These are phyloP conservation scores for Trichophyton benhamiae DNA, from an alignment of 2,329 filamentous ascomycete species.

Conservation along the genomic window DNA sequence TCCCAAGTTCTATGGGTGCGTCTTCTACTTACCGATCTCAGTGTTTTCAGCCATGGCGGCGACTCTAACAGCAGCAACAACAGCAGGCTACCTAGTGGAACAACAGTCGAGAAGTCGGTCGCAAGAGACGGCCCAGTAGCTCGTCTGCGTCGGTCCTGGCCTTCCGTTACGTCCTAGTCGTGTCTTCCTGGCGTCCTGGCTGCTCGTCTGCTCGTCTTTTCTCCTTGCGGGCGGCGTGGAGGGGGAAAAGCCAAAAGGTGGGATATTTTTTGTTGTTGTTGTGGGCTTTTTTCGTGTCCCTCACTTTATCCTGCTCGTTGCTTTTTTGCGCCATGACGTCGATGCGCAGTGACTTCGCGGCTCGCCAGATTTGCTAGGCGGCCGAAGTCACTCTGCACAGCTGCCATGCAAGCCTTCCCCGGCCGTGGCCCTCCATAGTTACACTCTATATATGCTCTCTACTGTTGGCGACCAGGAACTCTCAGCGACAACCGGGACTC, in stretches of 20 bases:
- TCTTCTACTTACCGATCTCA: slow-evolving; percentile 14
- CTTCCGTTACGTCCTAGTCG: no score
- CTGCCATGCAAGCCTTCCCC: neutral
- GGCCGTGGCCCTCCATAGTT: no score
- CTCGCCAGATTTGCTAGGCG: neutral
- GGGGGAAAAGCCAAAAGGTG: neutral
- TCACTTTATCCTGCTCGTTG: neutral
- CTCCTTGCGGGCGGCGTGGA: no score
- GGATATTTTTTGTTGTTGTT: neutral
- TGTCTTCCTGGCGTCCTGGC: no score
- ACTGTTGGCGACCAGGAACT: no score
- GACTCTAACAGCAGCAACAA: neutral
- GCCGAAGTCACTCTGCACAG: neutral
- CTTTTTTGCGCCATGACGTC: neutral
- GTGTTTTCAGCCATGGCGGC: slow-evolving; percentile 14
- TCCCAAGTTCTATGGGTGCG: no score
- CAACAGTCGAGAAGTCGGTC: no score
- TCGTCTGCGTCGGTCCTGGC: neutral
- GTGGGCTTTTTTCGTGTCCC: neutral
- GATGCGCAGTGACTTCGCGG: neutral
- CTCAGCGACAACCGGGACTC: no score
- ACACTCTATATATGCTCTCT: no score
- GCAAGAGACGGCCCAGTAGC: neutral
- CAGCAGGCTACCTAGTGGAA: neutral
- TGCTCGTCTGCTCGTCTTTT: no score